Evolutionary conservation across 768 basidiomycete genomes (phyloP), one percentile per base, ranked within the genome.

Genomic region (Mycena alexandri): DNA sequence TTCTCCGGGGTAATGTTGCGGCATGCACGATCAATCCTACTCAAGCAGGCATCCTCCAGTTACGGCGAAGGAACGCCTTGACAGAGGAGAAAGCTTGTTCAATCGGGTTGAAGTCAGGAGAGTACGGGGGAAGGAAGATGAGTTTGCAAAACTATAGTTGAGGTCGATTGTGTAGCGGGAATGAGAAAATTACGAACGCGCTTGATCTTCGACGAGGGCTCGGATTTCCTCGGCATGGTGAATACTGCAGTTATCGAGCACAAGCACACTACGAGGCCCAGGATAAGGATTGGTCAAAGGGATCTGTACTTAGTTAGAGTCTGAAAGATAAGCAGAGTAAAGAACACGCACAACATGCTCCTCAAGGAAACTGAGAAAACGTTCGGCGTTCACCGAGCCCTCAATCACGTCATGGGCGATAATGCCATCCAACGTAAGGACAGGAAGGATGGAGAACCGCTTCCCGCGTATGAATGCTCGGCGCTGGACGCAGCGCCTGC

Each of bases 221-320:
- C 69, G 63, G 14, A 80, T 44, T 7, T 78, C 76, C 14, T 73
- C 72, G 19, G 71, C 68, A 50, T 80, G 78, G 53, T 81, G 80
- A 22, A 81, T 81, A 7, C 65, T 42, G 29, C 76, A 77, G 53
- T 81, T 81, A 43, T 81, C 78, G 16, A 81, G 64, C 1, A 81
- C 51, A 6, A 52, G 51, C 33, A 52, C 14, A 19, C 51, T 52
- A 7, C 29, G 29, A 9, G 25, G 51, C 16, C 25, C 70, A 5
- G 76, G 79, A 61, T 70, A 80, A 24, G 79, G 78, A 38, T 54
- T 54, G 2, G 52, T 54, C 34, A 54, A 33, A 6, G 52, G 52
- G 21, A 54, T 54, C 52, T 54, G 34, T 1, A 2, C 19, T 9
- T 12, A 12, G 5, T 54, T 11, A 54, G 52, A 54, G 14, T 8